Evolutionary conservation across 345 rosid species (phyloP), one percentile per base, ranked within the genome.

Genomic region (Zanthoxylum bungeanum): DNA sequence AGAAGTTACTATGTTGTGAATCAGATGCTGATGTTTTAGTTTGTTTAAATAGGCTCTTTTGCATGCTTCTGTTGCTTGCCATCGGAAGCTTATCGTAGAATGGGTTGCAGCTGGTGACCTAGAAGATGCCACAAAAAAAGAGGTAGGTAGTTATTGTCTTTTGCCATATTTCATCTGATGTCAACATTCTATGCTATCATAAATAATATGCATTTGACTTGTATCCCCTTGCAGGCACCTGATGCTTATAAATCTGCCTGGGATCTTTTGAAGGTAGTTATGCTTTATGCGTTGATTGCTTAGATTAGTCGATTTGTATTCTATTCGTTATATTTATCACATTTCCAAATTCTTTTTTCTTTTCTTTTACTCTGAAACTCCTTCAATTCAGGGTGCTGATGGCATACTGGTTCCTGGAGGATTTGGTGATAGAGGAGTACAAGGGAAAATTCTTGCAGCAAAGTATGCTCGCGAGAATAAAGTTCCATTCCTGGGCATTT

Each of bases 51-150:
- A 91, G 97, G 93, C 97, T 73, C 92, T 91, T 66, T 75, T 91
- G 82, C 97, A 91, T 78, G 97, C 97, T 79, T 89, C 93, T 75
- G 93, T 91, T 80, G 84, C 88, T 71, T 89, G 91, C 73, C 83
- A 68, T 68, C 83, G 77, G 80, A 91, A 87, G 81, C 92, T 89
- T 68, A 56, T 79, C 36, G 68, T 91, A 60, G 91, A 91, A 60
- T 91, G 97, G 97, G 85, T 91, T 80, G 85, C 91, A 76, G 93
- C 97, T n/a, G 78, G 87, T 76, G 93, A 91, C 78, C 91, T 91
- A 50, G 92, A 91, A 85, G 85, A 87, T 72, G 76, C 36, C 64
- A 87, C 92, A 19, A 80, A 81, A 28, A 63, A 58, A 74, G 86
- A 85, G 82, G 93, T 87, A 39, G 60, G 80, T 64, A 30, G 37